Evolutionary conservation across 2,329 filamentous ascomycete genomes (phyloP).

Genomic region (Microcyclosporella mali): DNA sequence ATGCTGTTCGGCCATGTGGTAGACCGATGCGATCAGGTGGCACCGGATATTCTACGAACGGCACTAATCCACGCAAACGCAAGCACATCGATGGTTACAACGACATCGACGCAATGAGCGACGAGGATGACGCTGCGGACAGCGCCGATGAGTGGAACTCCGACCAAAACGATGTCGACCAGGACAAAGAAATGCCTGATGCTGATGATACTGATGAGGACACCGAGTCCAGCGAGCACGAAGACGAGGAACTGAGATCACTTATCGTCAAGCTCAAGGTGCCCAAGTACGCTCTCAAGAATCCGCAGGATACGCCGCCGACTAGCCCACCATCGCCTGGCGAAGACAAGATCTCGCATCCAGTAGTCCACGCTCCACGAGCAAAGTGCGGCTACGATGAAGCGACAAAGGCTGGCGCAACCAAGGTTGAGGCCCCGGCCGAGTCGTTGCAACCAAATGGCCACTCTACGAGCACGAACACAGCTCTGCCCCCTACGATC

Average conservation of each 20-base stretch:
- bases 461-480: background rate
- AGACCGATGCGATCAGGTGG: constrained; percentile 31
- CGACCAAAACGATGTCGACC: constrained; percentile 62
- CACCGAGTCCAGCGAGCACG: constrained; percentile 40
- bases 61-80: constrained; percentile 36
- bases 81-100: constrained; percentile 51
- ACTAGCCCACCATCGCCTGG: constrained; percentile 14
- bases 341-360: constrained; percentile 1
- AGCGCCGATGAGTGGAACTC: constrained; percentile 64
- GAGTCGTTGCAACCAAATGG: background rate
- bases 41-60: constrained; percentile 25
- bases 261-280: constrained; percentile 65
- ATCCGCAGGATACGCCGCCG: constrained; percentile 14
- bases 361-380: background rate
- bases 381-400: background rate
- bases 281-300: constrained; percentile 3
- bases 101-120: constrained; percentile 58
- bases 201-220: constrained; percentile 49
- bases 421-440: background rate
- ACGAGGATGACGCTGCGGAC: constrained; percentile 53
- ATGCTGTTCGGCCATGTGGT: constrained; percentile 37
- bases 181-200: constrained; percentile 46
- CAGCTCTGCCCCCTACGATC: background rate
- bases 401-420: background rate
- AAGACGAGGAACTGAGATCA: constrained; percentile 39